Conservation (phyloP, 2,329 filamentous ascomycete genomes). For the Cadophora sp. region DNA sequence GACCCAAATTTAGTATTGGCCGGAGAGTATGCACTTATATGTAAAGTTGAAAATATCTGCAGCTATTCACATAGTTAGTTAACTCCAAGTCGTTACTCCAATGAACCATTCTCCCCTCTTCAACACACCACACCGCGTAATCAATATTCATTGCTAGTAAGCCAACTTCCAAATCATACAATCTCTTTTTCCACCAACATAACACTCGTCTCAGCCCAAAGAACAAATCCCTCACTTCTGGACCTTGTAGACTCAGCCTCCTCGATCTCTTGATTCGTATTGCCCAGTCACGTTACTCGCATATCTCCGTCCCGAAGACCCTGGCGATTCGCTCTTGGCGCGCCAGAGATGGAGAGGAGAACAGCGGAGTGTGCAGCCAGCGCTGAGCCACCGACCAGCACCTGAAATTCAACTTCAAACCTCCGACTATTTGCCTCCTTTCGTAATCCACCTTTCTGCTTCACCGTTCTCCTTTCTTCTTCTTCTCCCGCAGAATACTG, state of each 20-base stretch:
- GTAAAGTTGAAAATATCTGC: no score
- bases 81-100: no score
- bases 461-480: not conserved
- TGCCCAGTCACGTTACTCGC: not conserved
- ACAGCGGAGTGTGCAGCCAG: not conserved
- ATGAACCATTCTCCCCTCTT: no score
- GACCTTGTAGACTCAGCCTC: conserved; percentile 2
- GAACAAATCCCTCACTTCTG: conserved; percentile 1
- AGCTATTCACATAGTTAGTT: no score
- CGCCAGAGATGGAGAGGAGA: no score
- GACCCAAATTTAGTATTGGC: no score
- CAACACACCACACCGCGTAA: no score
- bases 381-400: conserved; percentile 26
- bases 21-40: no score
- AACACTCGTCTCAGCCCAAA: not conserved
- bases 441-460: conserved; percentile 14
- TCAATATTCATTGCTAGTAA: no score
- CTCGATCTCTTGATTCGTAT: not conserved
- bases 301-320: conserved; percentile 2
- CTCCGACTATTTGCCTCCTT: conserved; percentile 23
- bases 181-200: no score
- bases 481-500: not conserved
- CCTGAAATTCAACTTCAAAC: conserved; percentile 19
- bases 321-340: not conserved
- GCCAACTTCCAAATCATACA: no score